Base-by-base conservation (phyloP, 345 rosid species). In the Salix arbutifolia region DNA sequence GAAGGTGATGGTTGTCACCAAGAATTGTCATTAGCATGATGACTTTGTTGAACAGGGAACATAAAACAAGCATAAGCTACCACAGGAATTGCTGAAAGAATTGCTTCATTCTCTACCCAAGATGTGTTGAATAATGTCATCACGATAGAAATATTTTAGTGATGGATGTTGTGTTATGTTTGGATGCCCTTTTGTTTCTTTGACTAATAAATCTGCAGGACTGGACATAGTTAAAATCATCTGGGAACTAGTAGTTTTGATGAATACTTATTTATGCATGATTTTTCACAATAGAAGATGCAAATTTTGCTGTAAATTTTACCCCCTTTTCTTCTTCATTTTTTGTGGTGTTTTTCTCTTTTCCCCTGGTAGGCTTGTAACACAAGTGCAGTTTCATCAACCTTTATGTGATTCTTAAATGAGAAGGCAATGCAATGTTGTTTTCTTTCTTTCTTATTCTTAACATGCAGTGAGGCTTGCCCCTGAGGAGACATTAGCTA, bases 381-480 rank as follows among this genome's bases (percentile, higher is more conserved):
- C 44, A 40, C 44, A 70, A 21, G 14, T n/a, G 13, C 53, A 21
- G 23, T 10, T 30, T 53, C 44, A 50, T 31, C 11, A 37, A 79
- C 19, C 58, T 61, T 64, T 28, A 6, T 69, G 21, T 21, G 23
- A 48, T 67, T 17, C 4, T 44, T 33, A 53, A 71, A 31, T 40
- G 16, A 40, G 69, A 35, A 73, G 23, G 40, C 14, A 25, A 65
- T 65, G 68, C 23, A 25, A 6, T 75, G 16, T 30, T 26, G 44
- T 40, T 3, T 10, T 40, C 44, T 11, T 40, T 40, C 58, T 18
- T 19, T 60, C 33, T 67, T 67, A 9, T 52, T 44, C 71, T 69
- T 19, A 74, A 72, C 67, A 13, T 93, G 84, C 88, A 93, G 97
- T 93, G 91, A 93, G 99, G 86, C 97, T 91, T 84, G 91, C 96